Evolutionary conservation across 768 basidiomycete genomes (phyloP).

Genomic region (Flagelloscypha sp.): DNA sequence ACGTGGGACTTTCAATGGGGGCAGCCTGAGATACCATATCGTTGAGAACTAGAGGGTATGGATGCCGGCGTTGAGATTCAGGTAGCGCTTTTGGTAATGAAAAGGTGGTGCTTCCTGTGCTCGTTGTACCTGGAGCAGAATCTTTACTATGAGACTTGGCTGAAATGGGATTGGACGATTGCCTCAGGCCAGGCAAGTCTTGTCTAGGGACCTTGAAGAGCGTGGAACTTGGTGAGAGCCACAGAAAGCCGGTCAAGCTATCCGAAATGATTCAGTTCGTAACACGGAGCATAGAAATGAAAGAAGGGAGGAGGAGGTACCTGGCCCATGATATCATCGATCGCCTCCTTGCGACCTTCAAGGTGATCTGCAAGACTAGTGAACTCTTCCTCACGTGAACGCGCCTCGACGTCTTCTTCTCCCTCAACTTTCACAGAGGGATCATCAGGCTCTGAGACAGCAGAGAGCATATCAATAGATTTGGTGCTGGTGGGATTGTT

Average conservation of each 20-base stretch:
- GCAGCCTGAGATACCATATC: too few species aligned
- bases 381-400: slow-evolving; percentile 60
- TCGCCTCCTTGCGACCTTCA: slow-evolving; percentile 58
- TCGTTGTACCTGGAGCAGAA: too few species aligned
- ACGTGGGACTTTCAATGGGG: too few species aligned
- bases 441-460: slow-evolving; percentile 39
- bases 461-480: too few species aligned
- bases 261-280: slow-evolving; percentile 4
- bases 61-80: too few species aligned
- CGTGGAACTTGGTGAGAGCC: slow-evolving; percentile 42
- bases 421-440: slow-evolving; percentile 34
- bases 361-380: slow-evolving; percentile 60
- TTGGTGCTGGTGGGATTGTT: too few species aligned
- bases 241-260: slow-evolving; percentile 54
- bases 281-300: slow-evolving; percentile 4
- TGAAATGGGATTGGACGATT: too few species aligned
- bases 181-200: slow-evolving; percentile 18
- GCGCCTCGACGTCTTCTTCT: slow-evolving; percentile 48
- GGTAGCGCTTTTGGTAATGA: too few species aligned
- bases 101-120: too few species aligned
- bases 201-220: slow-evolving; percentile 36
- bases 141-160: too few species aligned
- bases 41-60: too few species aligned
- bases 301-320: slow-evolving; percentile 23
- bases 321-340: slow-evolving; percentile 68